Evolutionary conservation across 495 filamentous ascomycete genomes (phyloP), one percentile per base, ranked within the genome.

Genomic region (Lentithecium fluviatile): DNA sequence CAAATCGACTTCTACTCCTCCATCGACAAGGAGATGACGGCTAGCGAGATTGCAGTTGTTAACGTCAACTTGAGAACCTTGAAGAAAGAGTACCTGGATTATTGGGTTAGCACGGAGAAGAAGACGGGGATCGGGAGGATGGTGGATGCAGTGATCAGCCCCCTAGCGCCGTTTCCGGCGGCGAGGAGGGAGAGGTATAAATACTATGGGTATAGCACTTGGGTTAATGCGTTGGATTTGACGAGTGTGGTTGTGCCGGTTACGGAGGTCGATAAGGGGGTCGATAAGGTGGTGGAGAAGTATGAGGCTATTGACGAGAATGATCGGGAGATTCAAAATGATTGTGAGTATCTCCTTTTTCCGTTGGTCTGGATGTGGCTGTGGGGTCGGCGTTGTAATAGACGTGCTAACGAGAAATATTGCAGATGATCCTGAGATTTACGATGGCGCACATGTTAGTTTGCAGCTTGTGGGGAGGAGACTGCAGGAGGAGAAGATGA

Each of bases 21-120:
- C 11, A 67, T 65, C 2, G 67, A 76, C 12, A 67, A 76, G 45
- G 64, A 78, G 63, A 69, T 60, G 25, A 77, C 64, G 29, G 81
- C 80, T 0, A 73, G 64, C 6, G 73, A 79, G 12, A 79, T 87
- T 45, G 75, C 82, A 10, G 77, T 69, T 20, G 60, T 77, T 17
- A 88, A 87, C 54, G 71, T 88, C 11, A 65, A 71, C n/a, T 82
- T 83, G 60, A 77, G 85, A 10, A 73, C 82, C 45, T 79, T 80
- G 52, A 81, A 84, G 69, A 86, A 85, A 65, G 76, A 79, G 45
- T 87, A 88, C 61, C 78, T 85, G 78, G 83, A 85, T 32, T 88
- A 87, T 71, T 89, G 86, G 86, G 84, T 86, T 62, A 80, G 71
- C 43, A 88, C 85, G 0, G 72, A 70, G 1, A 63, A 75, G 20